Evolutionary conservation across 2,329 filamentous ascomycete species (phyloP), one percentile per base, ranked within the genome.

Genomic region (Colletotrichum australisinense): DNA sequence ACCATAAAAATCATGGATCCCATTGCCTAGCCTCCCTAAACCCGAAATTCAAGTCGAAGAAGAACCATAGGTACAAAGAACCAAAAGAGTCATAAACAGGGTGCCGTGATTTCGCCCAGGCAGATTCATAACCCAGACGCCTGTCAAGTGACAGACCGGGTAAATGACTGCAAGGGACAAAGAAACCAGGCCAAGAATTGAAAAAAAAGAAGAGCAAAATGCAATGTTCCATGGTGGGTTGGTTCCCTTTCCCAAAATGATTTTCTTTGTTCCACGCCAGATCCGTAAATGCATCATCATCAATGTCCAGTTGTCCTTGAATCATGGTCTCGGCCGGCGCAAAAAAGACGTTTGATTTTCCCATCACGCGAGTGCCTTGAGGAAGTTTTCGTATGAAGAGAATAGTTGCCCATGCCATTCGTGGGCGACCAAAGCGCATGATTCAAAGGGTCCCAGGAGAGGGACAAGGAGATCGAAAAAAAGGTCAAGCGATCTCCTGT

Each of bases 401-500:
- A 72, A 68, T 63, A 70, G 38, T 66, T 66, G 58, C 60, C 58
- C 72, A 72, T 69, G 73, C 67, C 59, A 69, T 75, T 75, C 66
- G 60, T 65, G 66, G 63, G 69, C 69, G 56, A 72, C 58, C 72
- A 72, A 75, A 74, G 58, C 63, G 73, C 65, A 75, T 69, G 67
- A 66, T 66, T 75, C 72, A 67, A 75, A 73, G 56, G 53, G 73
- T 70, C 57, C 69, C 69, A 5, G 55, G 46, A 35, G n/a, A 35
- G 65, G 55, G 62, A 73, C 68, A 24, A 67, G 78, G 80, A 78
- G 76, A 79, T 82, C 78, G 79, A 79, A 75, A 79, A 78, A 81
- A 79, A 77, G 79, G 71, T 76, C 56, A 73, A 73, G 71, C 62
- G 67, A 73, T 73, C 71, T 71, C 77, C 75, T 76, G 79, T 78